A percentile compares a stretch with the other conserved stretches of the same genome.
These are phyloP conservation scores for Lentinula aciculospora DNA, from an alignment of 768 basidiomycete species.

Conservation along the genomic window DNA sequence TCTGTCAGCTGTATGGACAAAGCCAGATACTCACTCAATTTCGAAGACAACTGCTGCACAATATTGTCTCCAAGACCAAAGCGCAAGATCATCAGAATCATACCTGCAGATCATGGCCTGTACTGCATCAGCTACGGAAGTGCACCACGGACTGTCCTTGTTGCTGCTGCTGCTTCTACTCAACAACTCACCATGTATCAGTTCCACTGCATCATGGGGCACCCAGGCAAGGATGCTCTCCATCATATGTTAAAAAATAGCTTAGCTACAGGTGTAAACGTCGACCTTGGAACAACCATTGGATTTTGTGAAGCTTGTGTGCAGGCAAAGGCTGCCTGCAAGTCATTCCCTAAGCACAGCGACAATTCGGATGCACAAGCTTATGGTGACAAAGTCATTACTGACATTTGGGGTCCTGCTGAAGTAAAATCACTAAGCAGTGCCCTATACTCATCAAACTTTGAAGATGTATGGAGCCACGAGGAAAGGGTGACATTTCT, in stretches of 20 bases:
- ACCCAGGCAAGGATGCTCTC: constrained; percentile 16
- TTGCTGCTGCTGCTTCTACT: not conserved
- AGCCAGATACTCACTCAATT: constrained; percentile 11
- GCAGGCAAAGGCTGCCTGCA: constrained; percentile 18
- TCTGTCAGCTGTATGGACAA: constrained; percentile 17
- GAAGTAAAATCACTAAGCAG: constrained; percentile 14
- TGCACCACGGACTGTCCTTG: not conserved
- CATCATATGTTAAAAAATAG: constrained; percentile 13
- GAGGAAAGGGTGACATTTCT: constrained; percentile 15
- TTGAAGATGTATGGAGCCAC: constrained; percentile 13
- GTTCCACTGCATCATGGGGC: constrained; percentile 23
- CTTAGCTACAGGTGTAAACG: constrained; percentile 15
- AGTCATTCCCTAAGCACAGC: constrained; percentile 16
- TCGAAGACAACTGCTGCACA: constrained; percentile 9
- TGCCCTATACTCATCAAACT: constrained; percentile 11
- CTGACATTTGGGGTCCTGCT: constrained; percentile 23
- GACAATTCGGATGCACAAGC: constrained; percentile 9
- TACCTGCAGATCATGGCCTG: constrained; percentile 19
- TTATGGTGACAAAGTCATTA: constrained; percentile 14
- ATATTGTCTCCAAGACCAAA: constrained; percentile 11
- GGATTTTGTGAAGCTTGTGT: constrained; percentile 20
- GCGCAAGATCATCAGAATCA: constrained; percentile 14
- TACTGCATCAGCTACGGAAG: constrained; percentile 14
- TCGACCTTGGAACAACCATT: constrained; percentile 10
- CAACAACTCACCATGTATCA: constrained; percentile 7